Evolutionary conservation across 2,329 filamentous ascomycete species (phyloP).

Genomic region (Gyromitra esculenta): DNA sequence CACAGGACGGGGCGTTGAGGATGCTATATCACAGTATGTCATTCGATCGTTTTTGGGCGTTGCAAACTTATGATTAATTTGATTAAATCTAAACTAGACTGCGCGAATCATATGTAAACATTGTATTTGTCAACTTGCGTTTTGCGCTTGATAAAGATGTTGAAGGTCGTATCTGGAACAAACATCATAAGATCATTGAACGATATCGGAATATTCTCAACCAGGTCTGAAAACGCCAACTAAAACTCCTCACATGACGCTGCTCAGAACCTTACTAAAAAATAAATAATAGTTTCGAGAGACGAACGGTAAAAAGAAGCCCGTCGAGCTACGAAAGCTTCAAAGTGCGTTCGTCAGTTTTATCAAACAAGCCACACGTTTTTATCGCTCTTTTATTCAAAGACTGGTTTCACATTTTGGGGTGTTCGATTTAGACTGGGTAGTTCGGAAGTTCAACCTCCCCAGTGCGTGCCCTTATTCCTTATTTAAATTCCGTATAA

Average conservation of each 20-base stretch:
- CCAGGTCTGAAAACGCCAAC: slow-evolving; percentile 61
- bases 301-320: slow-evolving; percentile 63
- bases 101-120: slow-evolving; percentile 75
- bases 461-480: slow-evolving; percentile 61
- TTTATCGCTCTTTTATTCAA: slow-evolving; percentile 67
- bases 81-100: slow-evolving; percentile 64
- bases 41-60: slow-evolving; percentile 23
- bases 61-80: slow-evolving; percentile 19
- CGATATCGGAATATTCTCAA: slow-evolving; percentile 77
- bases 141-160: slow-evolving; percentile 71
- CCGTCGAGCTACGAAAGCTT: slow-evolving; percentile 76
- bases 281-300: slow-evolving; percentile 61
- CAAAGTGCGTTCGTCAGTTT: slow-evolving; percentile 84
- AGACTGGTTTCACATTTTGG: slow-evolving; percentile 64
- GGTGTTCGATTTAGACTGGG: slow-evolving; percentile 68
- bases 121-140: slow-evolving; percentile 77
- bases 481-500: slow-evolving; percentile 61
- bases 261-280: slow-evolving; percentile 20
- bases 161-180: slow-evolving; percentile 79
- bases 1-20: slow-evolving; percentile 41
- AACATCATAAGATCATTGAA: slow-evolving; percentile 79
- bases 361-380: slow-evolving; percentile 85
- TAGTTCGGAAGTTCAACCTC: slow-evolving; percentile 66
- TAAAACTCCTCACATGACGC: background rate
- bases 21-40: slow-evolving; percentile 52